phyloP scores from a whole-genome alignment of 139 green algal species.

The Ettlia oleoabundans region DNA sequence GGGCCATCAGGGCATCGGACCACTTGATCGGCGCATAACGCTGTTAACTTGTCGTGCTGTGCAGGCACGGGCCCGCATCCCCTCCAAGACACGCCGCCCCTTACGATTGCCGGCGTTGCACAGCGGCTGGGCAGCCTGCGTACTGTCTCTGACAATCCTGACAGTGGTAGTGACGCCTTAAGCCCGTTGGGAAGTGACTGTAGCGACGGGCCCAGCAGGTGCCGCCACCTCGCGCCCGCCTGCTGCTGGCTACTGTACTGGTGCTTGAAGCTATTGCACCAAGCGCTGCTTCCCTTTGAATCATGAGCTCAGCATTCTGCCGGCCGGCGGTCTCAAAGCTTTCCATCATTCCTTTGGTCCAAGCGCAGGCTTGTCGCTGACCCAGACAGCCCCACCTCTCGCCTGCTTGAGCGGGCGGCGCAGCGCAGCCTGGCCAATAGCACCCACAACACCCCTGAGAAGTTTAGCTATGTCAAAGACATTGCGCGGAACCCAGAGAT shows the following conservation, averaged over 20 bases:
- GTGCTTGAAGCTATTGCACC: too few relatives aligned
- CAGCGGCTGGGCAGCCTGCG: not conserved
- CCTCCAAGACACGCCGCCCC: not conserved
- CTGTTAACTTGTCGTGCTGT: not conserved
- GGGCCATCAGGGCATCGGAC: too few relatives aligned
- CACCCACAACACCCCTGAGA: not conserved
- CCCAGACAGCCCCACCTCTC: slow-evolving; percentile 38
- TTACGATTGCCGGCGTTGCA: not conserved
- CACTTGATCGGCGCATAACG: too few relatives aligned
- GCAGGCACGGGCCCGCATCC: not conserved
- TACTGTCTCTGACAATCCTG: not conserved
- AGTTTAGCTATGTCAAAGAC: slow-evolving; percentile 50
- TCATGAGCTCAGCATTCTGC: not conserved
- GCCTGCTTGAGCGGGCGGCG: slow-evolving; percentile 34
- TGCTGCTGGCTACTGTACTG: not conserved
- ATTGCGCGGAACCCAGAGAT: slow-evolving; percentile 56
- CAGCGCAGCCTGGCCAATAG: slow-evolving; percentile 17
- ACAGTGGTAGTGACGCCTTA: not conserved
- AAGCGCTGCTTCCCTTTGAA: too few relatives aligned
- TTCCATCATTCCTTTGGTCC: not conserved
- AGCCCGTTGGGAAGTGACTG: not conserved
- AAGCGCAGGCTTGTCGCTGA: slow-evolving; percentile 22
- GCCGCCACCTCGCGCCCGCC: not conserved
- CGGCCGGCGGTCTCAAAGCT: too few relatives aligned
- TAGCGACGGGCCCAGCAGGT: not conserved